Evolutionary conservation across 495 filamentous ascomycete genomes (phyloP).

Genomic region (Cudoniella acicularis): DNA sequence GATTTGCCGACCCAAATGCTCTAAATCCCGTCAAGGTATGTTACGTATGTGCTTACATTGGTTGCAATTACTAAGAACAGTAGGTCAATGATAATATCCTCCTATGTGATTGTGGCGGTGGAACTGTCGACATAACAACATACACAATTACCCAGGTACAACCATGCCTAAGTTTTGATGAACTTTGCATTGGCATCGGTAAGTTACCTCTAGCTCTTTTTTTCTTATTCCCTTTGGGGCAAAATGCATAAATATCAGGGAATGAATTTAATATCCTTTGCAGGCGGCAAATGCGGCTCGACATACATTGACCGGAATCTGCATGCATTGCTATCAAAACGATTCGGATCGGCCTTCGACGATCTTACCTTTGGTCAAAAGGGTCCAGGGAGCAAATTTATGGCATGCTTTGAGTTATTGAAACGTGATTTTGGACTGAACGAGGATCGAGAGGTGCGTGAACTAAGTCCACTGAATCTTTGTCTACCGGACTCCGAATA

Average conservation of each 20-base stretch:
- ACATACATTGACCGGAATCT: slow-evolving; percentile 20
- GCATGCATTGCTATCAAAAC: slow-evolving; percentile 22
- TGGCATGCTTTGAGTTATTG: slow-evolving; percentile 25
- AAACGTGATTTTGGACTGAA: slow-evolving; percentile 24
- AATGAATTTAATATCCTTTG: background rate
- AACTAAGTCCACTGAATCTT: background rate
- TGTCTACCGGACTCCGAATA: background rate
- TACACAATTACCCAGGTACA: slow-evolving; percentile 8
- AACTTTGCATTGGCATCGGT: slow-evolving; percentile 13
- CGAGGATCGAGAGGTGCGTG: background rate
- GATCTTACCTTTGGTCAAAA: slow-evolving; percentile 16
- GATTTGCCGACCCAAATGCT: background rate
- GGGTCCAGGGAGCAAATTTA: slow-evolving; percentile 28
- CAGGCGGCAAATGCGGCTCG: slow-evolving; percentile 9
- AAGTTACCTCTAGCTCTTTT: background rate
- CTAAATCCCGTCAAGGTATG: slow-evolving; percentile 10
- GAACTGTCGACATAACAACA: slow-evolving; percentile 17
- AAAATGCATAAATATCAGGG: background rate
- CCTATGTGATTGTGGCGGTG: slow-evolving; percentile 26
- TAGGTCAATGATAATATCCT: slow-evolving; percentile 16
- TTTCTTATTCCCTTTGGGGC: background rate
- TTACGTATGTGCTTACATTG: too few relatives aligned
- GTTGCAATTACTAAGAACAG: background rate
- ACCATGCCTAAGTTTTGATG: slow-evolving; percentile 13
- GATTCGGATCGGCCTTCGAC: slow-evolving; percentile 25